Percentiles rank a stretch among this genome's conserved stretches.
Evolutionary conservation across 306 rosid species (phyloP).

Genomic region (Citrullus mucosospermus): DNA sequence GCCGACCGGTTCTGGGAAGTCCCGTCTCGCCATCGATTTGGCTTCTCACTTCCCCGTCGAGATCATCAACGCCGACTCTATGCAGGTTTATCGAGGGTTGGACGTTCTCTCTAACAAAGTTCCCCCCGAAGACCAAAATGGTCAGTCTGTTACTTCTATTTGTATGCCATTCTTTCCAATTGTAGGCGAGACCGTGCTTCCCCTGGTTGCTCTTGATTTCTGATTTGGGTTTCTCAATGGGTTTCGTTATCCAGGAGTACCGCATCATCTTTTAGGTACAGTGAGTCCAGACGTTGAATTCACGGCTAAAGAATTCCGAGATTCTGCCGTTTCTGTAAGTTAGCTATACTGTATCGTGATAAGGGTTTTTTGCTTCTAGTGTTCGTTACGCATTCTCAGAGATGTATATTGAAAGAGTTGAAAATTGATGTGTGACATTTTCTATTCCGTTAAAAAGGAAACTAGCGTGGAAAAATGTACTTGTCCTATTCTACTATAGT

Average conservation of each 20-base stretch:
- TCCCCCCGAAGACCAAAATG: conserved; percentile 45
- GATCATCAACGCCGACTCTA: conserved; percentile 84
- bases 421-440: not conserved
- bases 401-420: not conserved
- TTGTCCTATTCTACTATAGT: not conserved
- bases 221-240: not conserved
- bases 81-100: conserved; percentile 82
- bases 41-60: conserved; percentile 61
- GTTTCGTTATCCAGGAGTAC: conserved; percentile 36
- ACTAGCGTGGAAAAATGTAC: not conserved
- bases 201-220: not conserved
- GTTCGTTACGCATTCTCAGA: not conserved
- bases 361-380: not conserved
- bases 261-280: conserved; percentile 80
- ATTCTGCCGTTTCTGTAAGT: conserved; percentile 64
- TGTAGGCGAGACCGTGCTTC: not conserved
- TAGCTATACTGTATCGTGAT: not conserved
- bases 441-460: not conserved
- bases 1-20: conserved; percentile 84
- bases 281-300: conserved; percentile 53
- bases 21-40: conserved; percentile 68
- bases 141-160: conserved; percentile 16
- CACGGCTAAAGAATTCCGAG: conserved; percentile 73
- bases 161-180: not conserved
- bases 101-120: conserved; percentile 84